Evolutionary conservation across 1,139 yeast genomes (phyloP), one percentile per base, ranked within the genome.

Genomic region (Pichia sp.): DNA sequence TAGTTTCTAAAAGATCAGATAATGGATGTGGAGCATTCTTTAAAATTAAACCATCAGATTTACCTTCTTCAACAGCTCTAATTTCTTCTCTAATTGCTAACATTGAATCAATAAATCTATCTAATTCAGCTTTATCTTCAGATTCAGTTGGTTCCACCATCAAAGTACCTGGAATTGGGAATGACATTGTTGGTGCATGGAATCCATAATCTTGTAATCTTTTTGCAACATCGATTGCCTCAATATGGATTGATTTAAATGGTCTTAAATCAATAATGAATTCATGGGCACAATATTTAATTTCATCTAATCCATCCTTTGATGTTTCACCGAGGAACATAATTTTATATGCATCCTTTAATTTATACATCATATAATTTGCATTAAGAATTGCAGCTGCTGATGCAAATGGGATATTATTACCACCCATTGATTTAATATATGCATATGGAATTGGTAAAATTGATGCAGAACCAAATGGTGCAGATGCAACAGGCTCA

Each of bases 131-230:
- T 62, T 85, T 71, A 63, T 88, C 82, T 70, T 92, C 98, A 28
- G 94, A 83, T 69, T 92, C 98, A 4, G 98, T 92, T 51, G 98
- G 98, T 70, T 92, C 98, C 57, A 92, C 83, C 98, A 92, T 92
- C 59, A 92, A 76, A 3, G 98, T 92, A 53, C 95, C 95, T 10
- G 97, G 90, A 47, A 92, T 96, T 28, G 98, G 98, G 86, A 94
- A 92, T 1, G 97, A 92, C 88, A 92, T 83, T 44, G 98, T 92
- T 57, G 98, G 98, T 0, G 97, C 97, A 68, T 92, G 98, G 82
- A 92, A 92, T 1, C 97, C 97, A 65, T 90, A 92, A 70, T 92
- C 98, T 69, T 92, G 97, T 54, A 92, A 77, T 68, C 98, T 81
- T 73, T 92, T 92, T 52, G 98, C 97, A 53, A 92, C 83, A 66